Evolutionary conservation across 495 filamentous ascomycete species (phyloP).

Genomic region (Penicillium daleae): DNA sequence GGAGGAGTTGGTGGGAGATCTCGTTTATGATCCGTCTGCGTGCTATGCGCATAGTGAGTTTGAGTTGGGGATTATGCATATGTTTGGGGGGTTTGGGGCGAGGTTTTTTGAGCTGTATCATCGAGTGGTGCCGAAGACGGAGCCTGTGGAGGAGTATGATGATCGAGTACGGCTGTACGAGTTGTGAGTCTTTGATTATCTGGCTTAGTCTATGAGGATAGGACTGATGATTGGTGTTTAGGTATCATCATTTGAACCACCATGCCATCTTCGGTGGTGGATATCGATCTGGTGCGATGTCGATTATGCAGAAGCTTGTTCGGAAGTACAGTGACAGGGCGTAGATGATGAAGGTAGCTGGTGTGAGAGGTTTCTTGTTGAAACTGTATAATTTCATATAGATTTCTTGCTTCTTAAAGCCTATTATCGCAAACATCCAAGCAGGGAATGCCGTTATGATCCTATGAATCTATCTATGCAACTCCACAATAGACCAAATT

Average conservation of each 20-base stretch:
- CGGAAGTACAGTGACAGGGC: constrained; percentile 60
- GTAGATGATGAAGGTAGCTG: background rate
- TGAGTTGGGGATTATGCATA: constrained; percentile 90
- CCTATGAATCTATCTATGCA: background rate
- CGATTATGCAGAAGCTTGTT: constrained; percentile 72
- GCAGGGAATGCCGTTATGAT: background rate
- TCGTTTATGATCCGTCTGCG: constrained; percentile 80
- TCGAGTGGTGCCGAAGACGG: constrained; percentile 70
- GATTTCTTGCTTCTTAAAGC: background rate
- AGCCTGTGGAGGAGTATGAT: constrained; percentile 82
- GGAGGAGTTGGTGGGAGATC: constrained; percentile 67
- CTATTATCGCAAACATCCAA: background rate
- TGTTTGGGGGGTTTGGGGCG: constrained; percentile 89
- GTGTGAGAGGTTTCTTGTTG: background rate
- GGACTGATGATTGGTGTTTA: constrained; percentile 31
- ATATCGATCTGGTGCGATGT: constrained; percentile 72
- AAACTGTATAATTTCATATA: background rate
- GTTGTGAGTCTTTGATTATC: constrained; percentile 59
- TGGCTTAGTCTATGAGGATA: background rate
- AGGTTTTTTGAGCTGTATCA: constrained; percentile 79
- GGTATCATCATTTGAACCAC: constrained; percentile 91
- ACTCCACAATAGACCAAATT: background rate
- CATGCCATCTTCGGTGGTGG: constrained; percentile 81
- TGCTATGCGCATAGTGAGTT: constrained; percentile 88
- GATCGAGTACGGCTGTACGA: constrained; percentile 82